A percentile compares a stretch with the other conserved stretches of the same genome.
Conservation (phyloP, 768 basidiomycete genomes). For the Rhodotorula taiwanensis region DNA sequence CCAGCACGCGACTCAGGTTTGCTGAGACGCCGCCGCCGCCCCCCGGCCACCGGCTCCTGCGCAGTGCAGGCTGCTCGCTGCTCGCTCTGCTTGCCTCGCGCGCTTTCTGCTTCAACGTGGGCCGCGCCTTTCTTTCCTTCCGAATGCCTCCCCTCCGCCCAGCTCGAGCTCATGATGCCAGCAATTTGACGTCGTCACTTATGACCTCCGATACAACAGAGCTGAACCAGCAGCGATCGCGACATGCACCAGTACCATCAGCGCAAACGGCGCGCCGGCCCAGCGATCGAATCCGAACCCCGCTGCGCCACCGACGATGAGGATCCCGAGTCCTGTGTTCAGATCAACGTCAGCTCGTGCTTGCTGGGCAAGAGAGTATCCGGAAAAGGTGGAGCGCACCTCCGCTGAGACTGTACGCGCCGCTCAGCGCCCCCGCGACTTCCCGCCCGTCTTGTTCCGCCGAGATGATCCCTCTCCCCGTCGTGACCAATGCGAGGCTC, state of each 20-base stretch:
- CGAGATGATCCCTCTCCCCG: background rate
- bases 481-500: conserved; percentile 19
- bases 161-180: too few relatives aligned
- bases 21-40: too few relatives aligned
- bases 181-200: too few relatives aligned
- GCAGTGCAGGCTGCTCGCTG: too few relatives aligned
- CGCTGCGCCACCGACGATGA: conserved; percentile 9
- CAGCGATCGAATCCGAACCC: conserved; percentile 14
- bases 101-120: too few relatives aligned
- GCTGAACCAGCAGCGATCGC: background rate
- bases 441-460: conserved; percentile 4
- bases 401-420: conserved; percentile 20
- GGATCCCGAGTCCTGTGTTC: conserved; percentile 24
- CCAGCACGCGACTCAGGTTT: too few relatives aligned
- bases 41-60: too few relatives aligned
- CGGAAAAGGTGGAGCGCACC: background rate
- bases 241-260: background rate
- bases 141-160: too few relatives aligned
- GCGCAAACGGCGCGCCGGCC: conserved; percentile 7
- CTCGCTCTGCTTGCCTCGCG: too few relatives aligned
- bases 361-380: too few relatives aligned
- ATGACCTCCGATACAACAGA: background rate
- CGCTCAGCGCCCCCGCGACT: conserved; percentile 15
- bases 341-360: background rate
- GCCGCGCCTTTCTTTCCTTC: too few relatives aligned